Base-by-base conservation (phyloP, 2,329 filamentous ascomycete genomes). In the Mycosphaerella arachidis region DNA sequence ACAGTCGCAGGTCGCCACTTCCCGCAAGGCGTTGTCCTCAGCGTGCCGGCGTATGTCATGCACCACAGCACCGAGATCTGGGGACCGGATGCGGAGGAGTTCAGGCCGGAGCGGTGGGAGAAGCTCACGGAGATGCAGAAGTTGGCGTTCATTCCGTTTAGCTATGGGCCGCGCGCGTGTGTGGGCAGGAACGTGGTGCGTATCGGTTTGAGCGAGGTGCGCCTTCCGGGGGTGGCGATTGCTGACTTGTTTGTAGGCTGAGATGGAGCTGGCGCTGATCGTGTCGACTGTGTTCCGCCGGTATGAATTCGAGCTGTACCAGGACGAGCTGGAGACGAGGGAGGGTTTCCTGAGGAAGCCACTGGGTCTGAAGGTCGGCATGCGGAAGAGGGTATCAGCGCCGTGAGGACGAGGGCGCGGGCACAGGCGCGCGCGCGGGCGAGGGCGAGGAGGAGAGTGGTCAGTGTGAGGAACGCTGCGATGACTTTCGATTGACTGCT, bases 1-100 rank as follows among this genome's bases (percentile, higher is more conserved):
- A 81, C 82, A 0, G 80, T 96, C 58, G 74, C 77, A 18, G 88
- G 85, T 5, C 83, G 86, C 67, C 84, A 84, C 71, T 96, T 92
- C 78, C 85, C 89, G 35, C 70, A 70, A 53, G 75, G 75, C 10
- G 70, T 72, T 2, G 71, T 77, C 0, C 65, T 77, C 7, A 74
- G 72, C 46, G 74, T 77, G 2, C 75, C 75, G 4, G 74, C 74
- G 10, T 77, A 76, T 61, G 74, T 73, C 0, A 73, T 77, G 51
- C 76, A 78, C 56, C 75, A 76, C 48, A 72, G 73, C 64, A 70
- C 70, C 33, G 71, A 73, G 51, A 74, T 77, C 53, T 77, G 75
- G 75, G 75, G 75, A n/a, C 59, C 67, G 1, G 74, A 77, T 63
- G 75, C 74, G 6, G 73, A 75, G 29, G 70, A 72, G 27, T 76